Conservation (phyloP, 2,329 filamentous ascomycete genomes). For the Grosmannia serpens region DNA sequence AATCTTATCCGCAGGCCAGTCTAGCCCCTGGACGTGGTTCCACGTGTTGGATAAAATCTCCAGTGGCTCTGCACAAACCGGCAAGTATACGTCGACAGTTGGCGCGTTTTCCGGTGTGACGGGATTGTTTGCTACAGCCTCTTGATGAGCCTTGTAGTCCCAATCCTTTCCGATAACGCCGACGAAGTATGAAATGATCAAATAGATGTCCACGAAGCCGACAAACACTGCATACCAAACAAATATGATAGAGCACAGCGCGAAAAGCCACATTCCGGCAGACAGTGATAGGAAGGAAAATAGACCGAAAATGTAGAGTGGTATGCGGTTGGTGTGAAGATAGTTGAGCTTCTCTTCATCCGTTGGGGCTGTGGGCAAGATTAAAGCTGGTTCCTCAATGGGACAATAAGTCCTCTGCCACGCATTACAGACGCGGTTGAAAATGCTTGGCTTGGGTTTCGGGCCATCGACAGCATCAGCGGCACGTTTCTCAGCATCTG, state of each 20-base stretch:
- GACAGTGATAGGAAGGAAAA: conserved; percentile 5
- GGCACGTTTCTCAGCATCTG: neutral
- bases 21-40: neutral
- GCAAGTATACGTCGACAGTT: conserved; percentile 2
- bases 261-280: conserved; percentile 5
- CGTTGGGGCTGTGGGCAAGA: neutral
- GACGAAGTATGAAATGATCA: conserved; percentile 3
- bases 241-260: conserved; percentile 1
- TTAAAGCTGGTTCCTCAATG: neutral
- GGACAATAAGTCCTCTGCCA: conserved; percentile 1
- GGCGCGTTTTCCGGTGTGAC: neutral
- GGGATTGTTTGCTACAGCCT: neutral
- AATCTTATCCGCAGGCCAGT: conserved; percentile 3
- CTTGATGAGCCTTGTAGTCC: conserved; percentile 1
- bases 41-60: conserved; percentile 3
- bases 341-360: conserved; percentile 4
- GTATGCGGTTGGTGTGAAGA: conserved; percentile 3
- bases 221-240: conserved; percentile 4
- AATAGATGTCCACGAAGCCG: conserved; percentile 4
- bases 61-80: conserved; percentile 1
- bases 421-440: neutral
- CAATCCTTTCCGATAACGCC: conserved; percentile 4
- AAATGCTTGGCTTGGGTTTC: neutral
- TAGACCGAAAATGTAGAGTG: conserved; percentile 2
- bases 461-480: neutral